Base-by-base conservation (phyloP, 306 rosid genomes). In the Fragaria ananassa region DNA sequence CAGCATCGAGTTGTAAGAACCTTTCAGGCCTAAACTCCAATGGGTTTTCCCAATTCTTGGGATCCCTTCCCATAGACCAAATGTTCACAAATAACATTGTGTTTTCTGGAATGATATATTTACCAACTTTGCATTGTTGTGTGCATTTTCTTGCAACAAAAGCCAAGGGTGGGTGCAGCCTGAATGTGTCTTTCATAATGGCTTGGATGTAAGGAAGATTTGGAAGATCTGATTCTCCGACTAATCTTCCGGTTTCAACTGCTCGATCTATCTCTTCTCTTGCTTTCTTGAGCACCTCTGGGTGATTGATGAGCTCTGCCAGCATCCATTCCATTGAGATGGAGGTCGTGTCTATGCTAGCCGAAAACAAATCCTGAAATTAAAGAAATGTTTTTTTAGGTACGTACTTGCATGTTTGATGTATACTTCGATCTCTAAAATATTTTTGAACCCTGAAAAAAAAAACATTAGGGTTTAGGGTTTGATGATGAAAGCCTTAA, bases 201-300 rank as follows among this genome's bases (percentile, higher is more conserved):
- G 96, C 91, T 74, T 87, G 86, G 4, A 86, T 68, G 81, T 83
- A 88, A 2, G 88, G 88, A 71, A 88, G 91, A 39, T 83, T 76
- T 29, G 88, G 85, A 62, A 68, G 11, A 31, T 90, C 88, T 0
- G 75, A 50, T 85, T 90, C 93, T 1, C 77, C 71, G 2, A 83
- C 86, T 0, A 88, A 76, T 18, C 83, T 70, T 7, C 56, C 78
- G 12, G 69, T 78, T 9, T 87, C 86, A 0, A 85, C 79, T 2
- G 74, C 83, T n/a, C 44, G 64, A 6, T 90, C 72, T 0, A 90
- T 64, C 78, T 90, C 96, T 5, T 86, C 76, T 2, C 84, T 42
- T 2, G 88, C 89, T 72, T 75, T 88, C 60, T 81, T 45, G 9
- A 88, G 39, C 19, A 80, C 85, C 3, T 60, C n/a, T 0, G 88